These are phyloP conservation scores for Candida sanyaensis DNA, from an alignment of 1,139 yeast genomes.

Conservation along the genomic window DNA sequence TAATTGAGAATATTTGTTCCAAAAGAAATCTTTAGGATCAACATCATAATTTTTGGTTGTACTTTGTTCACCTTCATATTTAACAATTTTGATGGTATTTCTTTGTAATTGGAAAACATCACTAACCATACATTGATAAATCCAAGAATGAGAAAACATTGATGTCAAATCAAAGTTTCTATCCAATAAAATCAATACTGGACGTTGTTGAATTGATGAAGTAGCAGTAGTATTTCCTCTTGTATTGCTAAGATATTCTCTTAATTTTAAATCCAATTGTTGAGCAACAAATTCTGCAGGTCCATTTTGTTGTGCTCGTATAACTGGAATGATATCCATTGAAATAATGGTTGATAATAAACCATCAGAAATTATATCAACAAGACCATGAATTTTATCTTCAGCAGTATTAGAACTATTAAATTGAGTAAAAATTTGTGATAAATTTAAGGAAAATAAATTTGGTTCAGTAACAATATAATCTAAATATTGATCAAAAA, in stretches of 20 bases:
- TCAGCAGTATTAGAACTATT: constrained; percentile 75
- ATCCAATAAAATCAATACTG: constrained; percentile 81
- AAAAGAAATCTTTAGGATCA: constrained; percentile 91
- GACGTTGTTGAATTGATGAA: constrained; percentile 48
- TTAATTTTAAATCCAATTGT: constrained; percentile 74
- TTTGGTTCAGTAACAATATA: constrained; percentile 93
- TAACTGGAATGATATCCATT: constrained; percentile 78
- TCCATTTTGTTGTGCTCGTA: constrained; percentile 88
- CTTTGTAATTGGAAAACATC: constrained; percentile 84
- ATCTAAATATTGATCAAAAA: constrained; percentile 90
- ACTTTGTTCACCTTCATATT: constrained; percentile 36
- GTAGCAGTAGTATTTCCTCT: constrained; percentile 46
- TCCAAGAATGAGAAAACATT: constrained; percentile 97
- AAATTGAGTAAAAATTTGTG: constrained; percentile 64
- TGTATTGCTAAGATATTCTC: constrained; percentile 82
- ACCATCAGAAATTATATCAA: constrained; percentile 75
- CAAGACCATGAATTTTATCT: constrained; percentile 66
- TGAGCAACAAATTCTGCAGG: constrained; percentile 95
- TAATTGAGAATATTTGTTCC: constrained; percentile 79
- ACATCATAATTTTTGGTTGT: constrained; percentile 68
- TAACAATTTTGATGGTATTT: constrained; percentile 57
- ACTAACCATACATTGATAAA: constrained; percentile 93
- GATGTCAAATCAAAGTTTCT: constrained; percentile 88
- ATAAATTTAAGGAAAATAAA: constrained; percentile 75
- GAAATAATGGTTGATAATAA: constrained; percentile 80